A percentile compares a stretch with the other conserved stretches of the same genome.
phyloP scores from a whole-genome alignment of 108 stramenopile species.

The Cyclotella kingstonii region DNA sequence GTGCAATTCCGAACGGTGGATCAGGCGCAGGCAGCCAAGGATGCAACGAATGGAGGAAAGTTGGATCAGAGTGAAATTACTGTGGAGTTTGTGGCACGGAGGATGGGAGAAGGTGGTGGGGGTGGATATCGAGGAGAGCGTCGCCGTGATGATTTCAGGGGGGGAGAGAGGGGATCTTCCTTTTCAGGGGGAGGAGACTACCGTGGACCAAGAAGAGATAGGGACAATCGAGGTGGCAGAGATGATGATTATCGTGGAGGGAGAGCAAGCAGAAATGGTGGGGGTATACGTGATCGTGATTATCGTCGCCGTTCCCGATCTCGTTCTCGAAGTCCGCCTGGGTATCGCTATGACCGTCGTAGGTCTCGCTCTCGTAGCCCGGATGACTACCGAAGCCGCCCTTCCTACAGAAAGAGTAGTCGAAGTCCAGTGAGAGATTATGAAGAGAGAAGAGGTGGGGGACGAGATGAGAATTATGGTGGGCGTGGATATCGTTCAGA shows the following conservation, averaged over 20 bases:
- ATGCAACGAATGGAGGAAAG: constrained; percentile 83
- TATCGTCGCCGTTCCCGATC: constrained; percentile 16
- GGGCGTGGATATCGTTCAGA: constrained; percentile 20
- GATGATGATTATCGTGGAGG: constrained; percentile 40
- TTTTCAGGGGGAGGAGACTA: constrained; percentile 3
- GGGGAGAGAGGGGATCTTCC: too few relatives aligned
- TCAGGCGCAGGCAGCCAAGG: constrained; percentile 73
- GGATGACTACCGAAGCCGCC: constrained; percentile 4
- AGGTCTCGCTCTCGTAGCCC: constrained; percentile 36
- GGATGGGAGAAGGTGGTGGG: constrained; percentile 38
- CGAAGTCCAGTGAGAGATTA: constrained; percentile 11
- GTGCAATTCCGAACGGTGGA: constrained; percentile 81
- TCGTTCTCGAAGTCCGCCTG: constrained; percentile 26
- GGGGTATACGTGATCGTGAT: constrained; percentile 23
- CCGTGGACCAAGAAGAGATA: constrained; percentile 19
- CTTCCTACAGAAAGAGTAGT: constrained; percentile 16
- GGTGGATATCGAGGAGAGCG: constrained; percentile 10
- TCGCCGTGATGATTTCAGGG: constrained; percentile 34
- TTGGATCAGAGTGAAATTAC: constrained; percentile 82
- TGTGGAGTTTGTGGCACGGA: constrained; percentile 82
- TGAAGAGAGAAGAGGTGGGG: constrained; percentile 15
- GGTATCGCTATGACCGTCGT: constrained; percentile 36
- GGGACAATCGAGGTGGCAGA: constrained; percentile 34
- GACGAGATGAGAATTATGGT: constrained; percentile 13
- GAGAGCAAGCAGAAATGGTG: constrained; percentile 36